Evolutionary conservation across 1,284 basidiomycete genomes (phyloP), one percentile per base, ranked within the genome.

Genomic region (Porogramme epimiltina): DNA sequence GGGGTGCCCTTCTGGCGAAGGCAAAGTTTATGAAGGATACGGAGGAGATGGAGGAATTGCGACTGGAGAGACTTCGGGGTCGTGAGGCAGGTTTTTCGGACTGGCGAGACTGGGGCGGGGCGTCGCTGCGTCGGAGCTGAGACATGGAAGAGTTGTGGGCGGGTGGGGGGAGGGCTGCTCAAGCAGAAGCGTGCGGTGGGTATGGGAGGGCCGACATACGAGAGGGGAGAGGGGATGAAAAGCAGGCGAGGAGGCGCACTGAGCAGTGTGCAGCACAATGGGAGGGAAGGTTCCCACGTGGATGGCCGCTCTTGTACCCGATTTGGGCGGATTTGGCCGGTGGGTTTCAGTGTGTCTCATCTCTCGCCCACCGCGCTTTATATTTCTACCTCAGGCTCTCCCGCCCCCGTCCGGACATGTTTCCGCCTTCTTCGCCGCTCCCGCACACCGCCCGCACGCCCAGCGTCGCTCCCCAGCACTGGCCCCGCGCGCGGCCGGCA

Each of bases 1-100:
- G 61, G 24, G 66, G 66, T 23, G 66, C 54, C 44, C 68, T 60
- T 42, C 61, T 65, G 43, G 56, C 50, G 39, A 51, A 49, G 19
- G 52, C 42, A 43, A 43, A 28, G 48, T 47, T 43, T 34, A 44
- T 41, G 20, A 47, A 33, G 49, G 57, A 51, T 22, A 44, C 38
- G 38, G 47, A 41, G 34, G 52, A 52, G 22, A 48, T 42, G 41
- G 57, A 55, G 31, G 49, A 26, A 19, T 52, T 34, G 28, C 54
- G 48, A 44, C 49, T 53, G 50, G 57, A 59, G 41, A 56, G 41
- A 43, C 49, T 56, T 47, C 51, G 38, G 28, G 54, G 51, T 31
- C 54, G 57, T 42, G 54, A 51, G 47, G 49, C 41, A 24, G 54
- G 54, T 51, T 59, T 59, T 59, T 59, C 57, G 38, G 49, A 46